Evolutionary conservation across 345 rosid genomes (phyloP).

Genomic region (Aurinia saxatilis): DNA sequence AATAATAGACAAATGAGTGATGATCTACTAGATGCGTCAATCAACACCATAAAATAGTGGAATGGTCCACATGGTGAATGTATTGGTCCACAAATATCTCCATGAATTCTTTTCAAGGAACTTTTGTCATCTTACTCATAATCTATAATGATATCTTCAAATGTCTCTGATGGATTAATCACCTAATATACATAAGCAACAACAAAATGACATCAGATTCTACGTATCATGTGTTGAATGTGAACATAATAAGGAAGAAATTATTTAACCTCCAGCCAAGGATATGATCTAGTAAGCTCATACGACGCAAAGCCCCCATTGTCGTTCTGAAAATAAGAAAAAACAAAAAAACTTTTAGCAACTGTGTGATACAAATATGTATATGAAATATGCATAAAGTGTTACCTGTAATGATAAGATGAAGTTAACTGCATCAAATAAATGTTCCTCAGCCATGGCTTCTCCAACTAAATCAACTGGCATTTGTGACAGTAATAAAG

Average conservation of each 20-base stretch:
- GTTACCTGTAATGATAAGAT: slow-evolving; percentile 60
- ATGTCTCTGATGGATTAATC: slow-evolving; percentile 59
- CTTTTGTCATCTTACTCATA: slow-evolving; percentile 49
- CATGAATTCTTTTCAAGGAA: too few relatives aligned
- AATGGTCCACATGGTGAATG: too few relatives aligned
- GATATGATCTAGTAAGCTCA: slow-evolving; percentile 69
- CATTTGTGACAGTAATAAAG: slow-evolving; percentile 40
- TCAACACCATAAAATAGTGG: too few relatives aligned
- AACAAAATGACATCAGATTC: background rate
- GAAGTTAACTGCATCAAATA: slow-evolving; percentile 48
- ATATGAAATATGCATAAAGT: background rate
- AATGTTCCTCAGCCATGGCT: slow-evolving; percentile 26
- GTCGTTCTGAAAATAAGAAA: slow-evolving; percentile 36
- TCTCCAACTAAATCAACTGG: slow-evolving; percentile 40
- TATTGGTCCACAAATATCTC: too few relatives aligned
- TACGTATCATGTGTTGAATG: background rate
- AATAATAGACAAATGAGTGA: too few relatives aligned
- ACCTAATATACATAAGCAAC: slow-evolving; percentile 28
- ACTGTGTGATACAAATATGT: background rate
- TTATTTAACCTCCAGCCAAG: slow-evolving; percentile 49
- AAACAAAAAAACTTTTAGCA: background rate
- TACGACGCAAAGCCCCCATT: slow-evolving; percentile 76
- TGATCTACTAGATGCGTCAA: too few relatives aligned
- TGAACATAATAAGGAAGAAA: background rate
- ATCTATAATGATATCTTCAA: slow-evolving; percentile 63